Evolutionary conservation across 148 eudicot species (phyloP), one percentile per base, ranked within the genome.

Genomic region (Silene uniflora): DNA sequence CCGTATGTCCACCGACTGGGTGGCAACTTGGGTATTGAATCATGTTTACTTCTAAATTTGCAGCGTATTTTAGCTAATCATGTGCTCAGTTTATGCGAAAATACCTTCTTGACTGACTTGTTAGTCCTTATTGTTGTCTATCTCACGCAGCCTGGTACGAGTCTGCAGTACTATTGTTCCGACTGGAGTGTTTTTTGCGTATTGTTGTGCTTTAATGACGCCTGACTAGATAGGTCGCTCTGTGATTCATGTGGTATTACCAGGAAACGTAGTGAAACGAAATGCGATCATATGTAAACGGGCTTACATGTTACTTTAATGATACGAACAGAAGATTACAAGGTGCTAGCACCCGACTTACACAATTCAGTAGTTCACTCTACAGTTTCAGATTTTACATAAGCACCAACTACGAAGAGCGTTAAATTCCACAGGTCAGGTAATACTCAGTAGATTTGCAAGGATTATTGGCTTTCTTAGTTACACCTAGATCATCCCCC

Each of bases 341-440:
- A 63, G 52, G 60, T 58, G 68, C 18, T 76, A 59, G 39, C 71
- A 67, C 27, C 49, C 56, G 58, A 67, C 10, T 58, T 73, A 76
- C 83, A 81, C 12, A 76, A 42, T 42, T 69, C 21, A 76, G 68
- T 47, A 24, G 21, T 46, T 62, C 39, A 49, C 21, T 67, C 69
- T 72, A 77, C 69, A 67, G 16, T 71, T 67, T 17, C 29, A 61
- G 58, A 64, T 19, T 62, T 35, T 60, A 68, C 21, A 67, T 18
- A 70, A 73, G 67, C 74, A 47, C 74, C 66, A 55, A 24, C 44
- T 29, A 60, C 52, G 32, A 60, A 67, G 68, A 44, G 72, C 73
- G 9, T 58, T 60, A 76, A 76, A 44, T 24, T 12, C 55, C 64
- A 49, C 44, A 47, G 68, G 65, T 52, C 56, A 52, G 56, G 56